A percentile compares a stretch with the other conserved stretches of the same genome.
These are phyloP conservation scores for Monilinia aucupariae DNA, from an alignment of 2,329 filamentous ascomycete genomes.

Conservation along the genomic window DNA sequence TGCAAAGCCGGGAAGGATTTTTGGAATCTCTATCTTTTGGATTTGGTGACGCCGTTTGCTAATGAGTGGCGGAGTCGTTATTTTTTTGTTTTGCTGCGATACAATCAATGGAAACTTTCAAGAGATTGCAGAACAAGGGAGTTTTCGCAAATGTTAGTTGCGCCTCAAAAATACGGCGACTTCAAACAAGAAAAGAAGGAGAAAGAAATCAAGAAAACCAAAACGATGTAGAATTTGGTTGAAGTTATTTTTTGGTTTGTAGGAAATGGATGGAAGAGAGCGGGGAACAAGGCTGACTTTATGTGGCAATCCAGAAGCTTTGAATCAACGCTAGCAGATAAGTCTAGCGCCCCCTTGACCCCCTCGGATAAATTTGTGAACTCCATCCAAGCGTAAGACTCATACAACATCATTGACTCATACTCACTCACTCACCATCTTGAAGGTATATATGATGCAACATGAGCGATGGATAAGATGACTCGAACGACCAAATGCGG, in stretches of 20 bases:
- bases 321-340: not conserved
- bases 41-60: not conserved
- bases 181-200: conserved; percentile 28
- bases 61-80: conserved; percentile 18
- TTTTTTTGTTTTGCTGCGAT: conserved; percentile 1
- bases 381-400: not conserved
- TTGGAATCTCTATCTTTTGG: conserved; percentile 8
- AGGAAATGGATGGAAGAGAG: not conserved
- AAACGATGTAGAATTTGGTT: not conserved
- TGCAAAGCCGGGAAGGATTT: not conserved
- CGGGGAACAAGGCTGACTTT: conserved; percentile 13
- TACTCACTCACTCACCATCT: conserved; percentile 5
- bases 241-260: not conserved
- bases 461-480: not conserved
- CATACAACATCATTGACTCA: conserved; percentile 1
- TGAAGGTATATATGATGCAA: not conserved
- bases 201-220: not conserved
- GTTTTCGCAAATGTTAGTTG: conserved; percentile 18
- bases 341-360: not conserved
- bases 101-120: not conserved
- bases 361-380: conserved; percentile 8
- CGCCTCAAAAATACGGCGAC: conserved; percentile 34
- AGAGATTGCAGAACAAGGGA: not conserved
- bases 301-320: conserved; percentile 11
- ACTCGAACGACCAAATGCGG: not conserved